phyloP scores from a whole-genome alignment of 495 filamentous ascomycete species.

The Trichocladium antarcticum region DNA sequence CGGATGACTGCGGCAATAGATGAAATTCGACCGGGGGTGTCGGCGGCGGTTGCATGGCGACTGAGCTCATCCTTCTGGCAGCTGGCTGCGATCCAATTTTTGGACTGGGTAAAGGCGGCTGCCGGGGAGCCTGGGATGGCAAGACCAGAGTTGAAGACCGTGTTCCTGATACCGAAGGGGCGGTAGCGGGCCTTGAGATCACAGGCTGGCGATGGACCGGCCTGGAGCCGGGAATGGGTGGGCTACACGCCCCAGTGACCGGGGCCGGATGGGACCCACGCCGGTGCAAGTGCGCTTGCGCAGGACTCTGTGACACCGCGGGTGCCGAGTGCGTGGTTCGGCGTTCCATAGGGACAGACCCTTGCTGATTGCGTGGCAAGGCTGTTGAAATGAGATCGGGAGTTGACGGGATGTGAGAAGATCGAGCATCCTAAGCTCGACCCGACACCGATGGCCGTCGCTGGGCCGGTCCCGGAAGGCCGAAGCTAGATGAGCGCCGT shows the following conservation, averaged over 20 bases:
- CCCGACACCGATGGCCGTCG: constrained; percentile 35
- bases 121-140: not conserved
- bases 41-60: too few relatives aligned
- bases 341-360: not conserved
- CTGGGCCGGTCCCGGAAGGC: constrained; percentile 31
- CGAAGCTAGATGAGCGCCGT: constrained; percentile 35
- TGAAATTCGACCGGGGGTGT: too few relatives aligned
- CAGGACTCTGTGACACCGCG: too few relatives aligned
- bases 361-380: not conserved
- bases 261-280: too few relatives aligned
- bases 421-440: constrained; percentile 28
- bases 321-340: not conserved
- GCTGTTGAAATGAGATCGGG: not conserved
- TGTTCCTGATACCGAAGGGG: not conserved
- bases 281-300: too few relatives aligned
- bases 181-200: not conserved
- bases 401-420: constrained; percentile 5
- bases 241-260: too few relatives aligned
- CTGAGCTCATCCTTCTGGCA: too few relatives aligned
- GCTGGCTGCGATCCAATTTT: too few relatives aligned
- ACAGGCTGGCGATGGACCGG: not conserved
- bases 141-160: not conserved
- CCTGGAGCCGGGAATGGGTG: too few relatives aligned
- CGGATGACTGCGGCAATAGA: too few relatives aligned
- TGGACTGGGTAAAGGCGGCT: too few relatives aligned